Conservation (phyloP, 1,139 yeast genomes). For the Yamadazyma pseudoaaseri region DNA sequence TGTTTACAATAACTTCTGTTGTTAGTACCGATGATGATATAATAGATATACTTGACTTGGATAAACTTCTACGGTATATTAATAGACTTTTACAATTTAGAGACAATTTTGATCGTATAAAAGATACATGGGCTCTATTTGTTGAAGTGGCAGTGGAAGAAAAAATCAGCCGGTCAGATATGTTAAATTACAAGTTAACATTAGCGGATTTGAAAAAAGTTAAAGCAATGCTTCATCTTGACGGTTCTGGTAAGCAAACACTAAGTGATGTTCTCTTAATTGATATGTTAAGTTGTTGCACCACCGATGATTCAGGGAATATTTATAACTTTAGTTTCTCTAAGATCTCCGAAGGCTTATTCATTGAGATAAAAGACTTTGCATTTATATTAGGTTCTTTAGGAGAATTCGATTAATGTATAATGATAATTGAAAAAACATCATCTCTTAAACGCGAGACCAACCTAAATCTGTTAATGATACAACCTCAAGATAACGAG, state of each 20-base stretch:
- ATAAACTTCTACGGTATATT: constrained; percentile 31
- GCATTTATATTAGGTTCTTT: constrained; percentile 42
- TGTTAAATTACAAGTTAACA: constrained; percentile 20
- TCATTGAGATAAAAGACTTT: constrained; percentile 39
- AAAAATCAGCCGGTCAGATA: not conserved
- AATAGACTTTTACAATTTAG: constrained; percentile 34
- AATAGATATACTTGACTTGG: constrained; percentile 42
- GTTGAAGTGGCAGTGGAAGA: constrained; percentile 18
- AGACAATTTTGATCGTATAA: constrained; percentile 28
- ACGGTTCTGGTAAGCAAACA: constrained; percentile 16
- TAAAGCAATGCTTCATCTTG: constrained; percentile 29
- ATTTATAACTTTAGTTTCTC: constrained; percentile 30
- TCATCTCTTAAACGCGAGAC: not conserved
- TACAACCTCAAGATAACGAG: not conserved
- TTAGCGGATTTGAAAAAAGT: constrained; percentile 33
- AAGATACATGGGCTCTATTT: constrained; percentile 36
- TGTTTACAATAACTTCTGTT: constrained; percentile 29
- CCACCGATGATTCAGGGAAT: constrained; percentile 28
- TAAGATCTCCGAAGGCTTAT: constrained; percentile 26
- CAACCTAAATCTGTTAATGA: too few species aligned
- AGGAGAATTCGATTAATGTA: constrained; percentile 31
- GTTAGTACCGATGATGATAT: constrained; percentile 20
- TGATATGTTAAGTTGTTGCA: constrained; percentile 44
- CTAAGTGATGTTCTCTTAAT: constrained; percentile 36
- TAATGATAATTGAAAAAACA: not conserved